Conservation (phyloP, 148 eudicot genomes). For the Cornus kousa region DNA sequence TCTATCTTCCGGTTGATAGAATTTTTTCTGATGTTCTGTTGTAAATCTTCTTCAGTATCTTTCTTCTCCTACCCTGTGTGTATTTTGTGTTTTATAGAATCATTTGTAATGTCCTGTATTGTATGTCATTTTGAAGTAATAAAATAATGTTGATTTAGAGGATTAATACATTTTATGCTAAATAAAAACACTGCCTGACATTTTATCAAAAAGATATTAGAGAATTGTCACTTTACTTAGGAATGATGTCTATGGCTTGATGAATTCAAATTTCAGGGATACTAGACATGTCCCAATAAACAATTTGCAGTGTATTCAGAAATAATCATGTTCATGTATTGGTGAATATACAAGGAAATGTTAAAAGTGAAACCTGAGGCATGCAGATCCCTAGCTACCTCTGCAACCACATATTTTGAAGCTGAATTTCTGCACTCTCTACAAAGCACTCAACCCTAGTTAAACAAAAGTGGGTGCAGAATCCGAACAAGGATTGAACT, state of each 20-base stretch:
- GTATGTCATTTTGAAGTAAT: neutral
- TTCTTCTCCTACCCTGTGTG: neutral
- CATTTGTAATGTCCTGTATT: neutral
- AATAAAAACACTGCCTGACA: neutral
- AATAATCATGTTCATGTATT: no score
- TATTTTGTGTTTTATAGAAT: neutral
- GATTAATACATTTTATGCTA: neutral
- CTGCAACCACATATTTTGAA: slow-evolving; percentile 32
- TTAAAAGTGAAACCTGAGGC: no score
- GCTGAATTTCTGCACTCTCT: slow-evolving; percentile 24
- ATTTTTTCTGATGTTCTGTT: no score
- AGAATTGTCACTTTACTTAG: no score
- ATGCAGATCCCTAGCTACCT: slow-evolving; percentile 1
- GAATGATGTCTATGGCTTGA: no score
- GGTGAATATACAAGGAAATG: no score
- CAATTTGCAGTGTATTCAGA: no score
- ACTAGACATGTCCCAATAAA: no score
- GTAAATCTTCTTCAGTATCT: no score
- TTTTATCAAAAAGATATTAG: no score
- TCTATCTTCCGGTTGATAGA: neutral
- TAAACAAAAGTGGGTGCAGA: slow-evolving; percentile 42
- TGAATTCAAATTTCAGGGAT: no score
- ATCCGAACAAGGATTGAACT: slow-evolving; percentile 35
- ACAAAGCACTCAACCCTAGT: slow-evolving; percentile 38
- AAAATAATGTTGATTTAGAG: neutral